Percentiles rank a stretch among this genome's conserved stretches.
Evolutionary conservation across 371 early-diverging fungal species (phyloP).

Genomic region (Mucor indicus): DNA sequence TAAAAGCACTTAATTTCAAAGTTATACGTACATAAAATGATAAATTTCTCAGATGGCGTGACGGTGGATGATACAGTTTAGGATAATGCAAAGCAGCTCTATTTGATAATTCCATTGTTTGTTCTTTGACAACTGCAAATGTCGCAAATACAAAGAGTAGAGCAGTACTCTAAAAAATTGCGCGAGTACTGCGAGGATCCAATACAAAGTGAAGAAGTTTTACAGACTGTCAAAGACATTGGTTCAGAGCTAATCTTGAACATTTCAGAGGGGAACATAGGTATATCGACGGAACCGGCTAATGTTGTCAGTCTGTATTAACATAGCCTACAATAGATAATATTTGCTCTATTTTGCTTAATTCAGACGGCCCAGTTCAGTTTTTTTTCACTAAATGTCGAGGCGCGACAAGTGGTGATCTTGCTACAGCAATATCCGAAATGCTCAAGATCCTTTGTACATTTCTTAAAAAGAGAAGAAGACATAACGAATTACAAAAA

Average conservation of each 20-base stretch:
- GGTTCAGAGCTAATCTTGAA: slow-evolving; percentile 18
- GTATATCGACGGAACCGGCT: slow-evolving; percentile 10
- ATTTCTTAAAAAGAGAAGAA: slow-evolving; percentile 23
- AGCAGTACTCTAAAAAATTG: not conserved
- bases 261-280: slow-evolving; percentile 30
- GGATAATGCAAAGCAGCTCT: too few relatives aligned
- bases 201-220: not conserved
- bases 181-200: not conserved
- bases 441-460: slow-evolving; percentile 26
- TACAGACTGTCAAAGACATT: slow-evolving; percentile 4
- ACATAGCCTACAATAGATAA: slow-evolving; percentile 23
- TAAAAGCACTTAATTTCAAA: too few relatives aligned
- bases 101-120: too few relatives aligned
- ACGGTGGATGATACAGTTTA: too few relatives aligned
- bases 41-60: too few relatives aligned
- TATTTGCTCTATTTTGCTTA: slow-evolving; percentile 33
- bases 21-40: too few relatives aligned
- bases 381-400: slow-evolving; percentile 15
- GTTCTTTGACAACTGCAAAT: not conserved
- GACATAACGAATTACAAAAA: slow-evolving; percentile 16
- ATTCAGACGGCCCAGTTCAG: slow-evolving; percentile 22
- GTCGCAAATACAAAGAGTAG: slow-evolving; percentile 1
- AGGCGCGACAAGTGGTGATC: slow-evolving; percentile 1
- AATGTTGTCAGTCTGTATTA: not conserved
- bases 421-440: slow-evolving; percentile 16